Percentiles rank a stretch among this genome's conserved stretches.
These are phyloP conservation scores for Aspergillus sclerotiicarbonarius DNA, from an alignment of 495 filamentous ascomycete genomes.

Conservation along the genomic window DNA sequence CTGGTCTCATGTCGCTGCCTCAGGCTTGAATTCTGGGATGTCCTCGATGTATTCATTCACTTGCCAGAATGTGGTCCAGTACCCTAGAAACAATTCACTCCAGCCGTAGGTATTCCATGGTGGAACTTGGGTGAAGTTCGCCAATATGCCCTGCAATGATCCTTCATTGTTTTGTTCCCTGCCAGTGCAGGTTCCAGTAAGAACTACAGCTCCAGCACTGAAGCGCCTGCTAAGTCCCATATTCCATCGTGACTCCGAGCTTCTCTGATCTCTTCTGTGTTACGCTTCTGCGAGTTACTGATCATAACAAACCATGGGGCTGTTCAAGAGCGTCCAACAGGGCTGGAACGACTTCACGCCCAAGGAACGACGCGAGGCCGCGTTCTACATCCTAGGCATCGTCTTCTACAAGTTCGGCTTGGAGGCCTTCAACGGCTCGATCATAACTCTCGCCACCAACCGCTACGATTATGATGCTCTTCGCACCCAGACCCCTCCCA, in stretches of 20 bases:
- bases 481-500: constrained; percentile 21
- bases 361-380: constrained; percentile 37
- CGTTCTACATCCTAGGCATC: constrained; percentile 35
- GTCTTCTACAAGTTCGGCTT: constrained; percentile 46
- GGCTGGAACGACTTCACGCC: constrained; percentile 27
- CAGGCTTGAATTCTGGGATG: not conserved
- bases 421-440: constrained; percentile 44
- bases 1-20: no score
- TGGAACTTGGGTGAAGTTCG: no score
- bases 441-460: constrained; percentile 42
- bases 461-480: constrained; percentile 42
- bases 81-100: not conserved
- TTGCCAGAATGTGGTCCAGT: not conserved
- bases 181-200: no score
- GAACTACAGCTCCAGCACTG: no score
- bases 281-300: not conserved
- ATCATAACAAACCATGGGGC: not conserved
- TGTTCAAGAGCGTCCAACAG: constrained; percentile 12
- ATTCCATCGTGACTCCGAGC: no score
- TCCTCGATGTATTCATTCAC: not conserved
- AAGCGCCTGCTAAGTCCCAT: no score
- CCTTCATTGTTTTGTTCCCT: no score
- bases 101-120: not conserved
- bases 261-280: no score
- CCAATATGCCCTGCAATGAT: no score